A percentile compares a stretch with the other conserved stretches of the same genome.
These are phyloP conservation scores for Aspergillus avenaceus DNA, from an alignment of 495 filamentous ascomycete species.

Conservation along the genomic window DNA sequence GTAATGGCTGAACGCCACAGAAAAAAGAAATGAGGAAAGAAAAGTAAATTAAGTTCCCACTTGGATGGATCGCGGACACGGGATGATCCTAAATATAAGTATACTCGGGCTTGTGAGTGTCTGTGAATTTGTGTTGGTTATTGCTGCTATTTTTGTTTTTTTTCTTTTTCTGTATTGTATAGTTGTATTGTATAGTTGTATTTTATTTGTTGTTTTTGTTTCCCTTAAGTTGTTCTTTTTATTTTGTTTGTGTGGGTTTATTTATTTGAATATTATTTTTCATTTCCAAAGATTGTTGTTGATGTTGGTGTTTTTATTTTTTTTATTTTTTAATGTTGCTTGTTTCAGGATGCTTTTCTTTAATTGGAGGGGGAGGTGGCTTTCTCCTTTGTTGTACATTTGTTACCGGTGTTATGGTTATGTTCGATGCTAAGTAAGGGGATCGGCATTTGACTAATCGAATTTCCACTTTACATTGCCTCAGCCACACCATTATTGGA, in stretches of 20 bases:
- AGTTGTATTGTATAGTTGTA: background rate
- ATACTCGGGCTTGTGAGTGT: too few relatives aligned
- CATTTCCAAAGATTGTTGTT: too few relatives aligned
- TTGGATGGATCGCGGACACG: conserved; percentile 1
- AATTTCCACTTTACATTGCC: background rate
- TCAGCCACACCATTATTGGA: background rate
- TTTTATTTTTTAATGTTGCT: background rate
- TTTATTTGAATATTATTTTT: too few relatives aligned
- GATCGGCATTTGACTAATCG: conserved; percentile 6
- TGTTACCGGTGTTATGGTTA: background rate
- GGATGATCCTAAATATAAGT: conserved; percentile 3
- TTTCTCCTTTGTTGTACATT: background rate
- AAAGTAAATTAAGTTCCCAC: conserved; percentile 9
- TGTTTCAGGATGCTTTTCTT: too few relatives aligned
- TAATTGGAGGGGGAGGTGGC: background rate
- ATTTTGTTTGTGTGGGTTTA: background rate
- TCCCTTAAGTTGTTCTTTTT: background rate
- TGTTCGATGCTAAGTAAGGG: background rate
- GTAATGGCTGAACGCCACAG: background rate
- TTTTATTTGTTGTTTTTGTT: too few relatives aligned
- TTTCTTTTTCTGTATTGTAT: background rate
- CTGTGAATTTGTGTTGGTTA: too few relatives aligned
- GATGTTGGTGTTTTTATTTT: background rate
- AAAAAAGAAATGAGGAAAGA: background rate
- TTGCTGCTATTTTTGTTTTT: conserved; percentile 8